Evolutionary conservation across 805 yeast species (phyloP).

Genomic region (Scheffersomyces lignosus): DNA sequence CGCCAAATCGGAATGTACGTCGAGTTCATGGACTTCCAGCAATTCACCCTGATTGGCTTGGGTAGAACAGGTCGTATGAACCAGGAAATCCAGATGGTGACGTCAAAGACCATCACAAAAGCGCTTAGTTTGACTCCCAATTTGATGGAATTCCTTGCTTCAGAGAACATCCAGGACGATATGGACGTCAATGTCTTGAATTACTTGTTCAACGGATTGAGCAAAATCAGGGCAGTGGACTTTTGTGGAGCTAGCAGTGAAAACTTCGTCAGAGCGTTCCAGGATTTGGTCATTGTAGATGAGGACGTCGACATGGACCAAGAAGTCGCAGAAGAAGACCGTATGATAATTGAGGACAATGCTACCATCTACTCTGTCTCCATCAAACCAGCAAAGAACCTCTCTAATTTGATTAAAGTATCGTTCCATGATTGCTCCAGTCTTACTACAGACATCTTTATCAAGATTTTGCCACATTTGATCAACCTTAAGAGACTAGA

Average conservation of each 20-base stretch:
- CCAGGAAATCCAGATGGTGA: conserved; percentile 87
- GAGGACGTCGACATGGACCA: conserved; percentile 10
- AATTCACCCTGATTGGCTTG: conserved; percentile 83
- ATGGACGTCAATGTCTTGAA: conserved; percentile 60
- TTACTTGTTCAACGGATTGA: conserved; percentile 53
- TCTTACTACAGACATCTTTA: conserved; percentile 56
- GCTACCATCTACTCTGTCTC: conserved; percentile 6
- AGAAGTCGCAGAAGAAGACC: conserved; percentile 6
- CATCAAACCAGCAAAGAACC: conserved; percentile 5
- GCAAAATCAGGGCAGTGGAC: conserved; percentile 67
- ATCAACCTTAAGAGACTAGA: conserved; percentile 66
- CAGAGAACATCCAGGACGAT: conserved; percentile 85
- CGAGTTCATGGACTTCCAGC: conserved; percentile 80
- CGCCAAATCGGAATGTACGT: conserved; percentile 59
- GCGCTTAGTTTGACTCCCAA: conserved; percentile 66
- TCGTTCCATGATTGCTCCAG: conserved; percentile 91
- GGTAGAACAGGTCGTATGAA: conserved; percentile 91
- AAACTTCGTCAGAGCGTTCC: conserved; percentile 60
- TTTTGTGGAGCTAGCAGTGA: conserved; percentile 84
- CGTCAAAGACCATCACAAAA: conserved; percentile 64
- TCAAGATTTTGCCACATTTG: conserved; percentile 57
- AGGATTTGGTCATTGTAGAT: conserved; percentile 30
- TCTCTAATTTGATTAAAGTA: conserved; percentile 39
- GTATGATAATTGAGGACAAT: conserved; percentile 9
- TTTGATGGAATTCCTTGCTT: conserved; percentile 74